Percentiles rank a stretch among this genome's conserved stretches.
Evolutionary conservation across 768 basidiomycete species (phyloP).

Genomic region (Lentinula sp.): DNA sequence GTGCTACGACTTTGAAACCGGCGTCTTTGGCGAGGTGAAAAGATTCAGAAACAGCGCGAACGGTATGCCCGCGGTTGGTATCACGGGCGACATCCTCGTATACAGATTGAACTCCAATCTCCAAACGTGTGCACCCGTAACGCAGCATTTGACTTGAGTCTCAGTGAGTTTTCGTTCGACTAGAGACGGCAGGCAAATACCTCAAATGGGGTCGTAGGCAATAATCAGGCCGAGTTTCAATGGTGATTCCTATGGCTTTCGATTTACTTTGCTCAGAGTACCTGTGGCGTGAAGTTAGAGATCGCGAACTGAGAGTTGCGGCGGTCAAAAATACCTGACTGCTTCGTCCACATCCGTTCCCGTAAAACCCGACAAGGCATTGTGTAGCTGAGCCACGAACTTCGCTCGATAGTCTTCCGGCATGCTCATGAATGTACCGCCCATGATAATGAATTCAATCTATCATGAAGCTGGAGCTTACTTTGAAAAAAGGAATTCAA

Average conservation of each 20-base stretch:
- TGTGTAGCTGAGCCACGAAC: conserved; percentile 94
- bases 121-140: conserved; percentile 96
- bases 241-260: conserved; percentile 98
- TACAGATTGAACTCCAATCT: conserved; percentile 98
- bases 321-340: conserved; percentile 48
- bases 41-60: conserved; percentile 92
- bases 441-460: conserved; percentile 95
- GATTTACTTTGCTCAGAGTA: conserved; percentile 97
- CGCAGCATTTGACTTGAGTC: conserved; percentile 90
- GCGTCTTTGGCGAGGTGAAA: conserved; percentile 99
- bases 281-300: conserved; percentile 26
- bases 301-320: background rate
- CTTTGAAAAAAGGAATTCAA: background rate
- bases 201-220: conserved; percentile 95
- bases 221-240: conserved; percentile 97
- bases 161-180: conserved; percentile 2
- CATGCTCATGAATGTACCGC: conserved; percentile 99
- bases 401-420: conserved; percentile 91
- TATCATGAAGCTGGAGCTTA: conserved; percentile 18
- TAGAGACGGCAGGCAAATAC: conserved; percentile 24
- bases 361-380: conserved; percentile 93
- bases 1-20: conserved; percentile 98
- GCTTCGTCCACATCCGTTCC: conserved; percentile 94
- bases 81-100: conserved; percentile 99
- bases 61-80: conserved; percentile 98